These are phyloP conservation scores for Citrus cavaleriei DNA, from an alignment of 345 rosid genomes.

Conservation along the genomic window DNA sequence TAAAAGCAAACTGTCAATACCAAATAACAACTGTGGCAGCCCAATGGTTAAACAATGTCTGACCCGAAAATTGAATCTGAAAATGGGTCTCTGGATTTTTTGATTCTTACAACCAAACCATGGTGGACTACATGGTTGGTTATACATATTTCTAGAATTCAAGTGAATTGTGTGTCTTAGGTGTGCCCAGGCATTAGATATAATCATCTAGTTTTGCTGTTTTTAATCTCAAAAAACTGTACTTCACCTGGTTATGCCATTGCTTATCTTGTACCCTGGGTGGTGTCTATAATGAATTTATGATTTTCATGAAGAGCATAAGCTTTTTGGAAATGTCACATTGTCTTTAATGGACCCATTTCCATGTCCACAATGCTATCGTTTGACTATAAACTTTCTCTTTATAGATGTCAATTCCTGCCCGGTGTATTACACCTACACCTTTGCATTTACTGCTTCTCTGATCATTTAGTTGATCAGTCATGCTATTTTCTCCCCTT, in stretches of 20 bases:
- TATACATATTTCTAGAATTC: neutral
- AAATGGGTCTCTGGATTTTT: neutral
- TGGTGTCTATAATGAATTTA: neutral
- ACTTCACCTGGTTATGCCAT: neutral
- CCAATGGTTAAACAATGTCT: neutral
- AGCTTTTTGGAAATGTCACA: neutral
- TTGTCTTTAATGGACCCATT: neutral
- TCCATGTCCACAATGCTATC: neutral
- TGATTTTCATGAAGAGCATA: neutral
- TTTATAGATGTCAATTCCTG: neutral
- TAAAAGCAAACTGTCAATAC: neutral
- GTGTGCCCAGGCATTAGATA: neutral
- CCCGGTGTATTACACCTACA: neutral
- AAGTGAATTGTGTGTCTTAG: neutral
- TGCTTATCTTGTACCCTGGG: neutral
- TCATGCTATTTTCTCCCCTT: neutral
- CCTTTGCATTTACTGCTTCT: neutral
- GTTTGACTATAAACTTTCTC: neutral
- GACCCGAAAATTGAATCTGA: neutral
- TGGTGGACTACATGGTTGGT: neutral
- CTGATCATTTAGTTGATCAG: neutral
- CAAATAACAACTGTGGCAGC: neutral
- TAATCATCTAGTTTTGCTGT: neutral
- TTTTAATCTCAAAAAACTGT: neutral
- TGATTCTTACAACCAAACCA: neutral